Conservation (phyloP, 2,329 filamentous ascomycete species). For the Aspergillus calidoustus region DNA sequence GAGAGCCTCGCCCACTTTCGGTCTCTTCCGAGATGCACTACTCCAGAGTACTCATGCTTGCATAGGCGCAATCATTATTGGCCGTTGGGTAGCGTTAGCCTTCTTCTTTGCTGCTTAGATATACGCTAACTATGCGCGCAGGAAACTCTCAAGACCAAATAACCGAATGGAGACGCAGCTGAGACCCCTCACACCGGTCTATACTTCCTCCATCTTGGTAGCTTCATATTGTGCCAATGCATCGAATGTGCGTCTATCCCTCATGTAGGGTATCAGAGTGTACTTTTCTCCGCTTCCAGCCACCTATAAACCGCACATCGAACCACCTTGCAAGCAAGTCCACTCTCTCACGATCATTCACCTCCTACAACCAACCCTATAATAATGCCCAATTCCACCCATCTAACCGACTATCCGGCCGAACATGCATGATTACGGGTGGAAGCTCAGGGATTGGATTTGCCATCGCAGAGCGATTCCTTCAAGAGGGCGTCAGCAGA, state of each 20-base stretch:
- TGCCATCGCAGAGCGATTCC: constrained; percentile 69
- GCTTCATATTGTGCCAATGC: not conserved
- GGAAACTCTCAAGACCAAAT: not conserved
- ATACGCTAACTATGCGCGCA: not conserved
- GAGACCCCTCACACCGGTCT: not conserved
- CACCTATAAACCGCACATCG: not conserved
- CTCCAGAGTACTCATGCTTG: not conserved
- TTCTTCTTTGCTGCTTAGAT: not conserved
- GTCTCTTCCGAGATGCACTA: not conserved
- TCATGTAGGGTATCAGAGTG: not conserved
- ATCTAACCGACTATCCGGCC: constrained; percentile 36
- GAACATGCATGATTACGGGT: constrained; percentile 65
- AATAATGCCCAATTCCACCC: constrained; percentile 16
- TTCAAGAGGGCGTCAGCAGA: constrained; percentile 62
- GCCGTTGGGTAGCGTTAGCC: not conserved
- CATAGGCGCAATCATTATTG: not conserved
- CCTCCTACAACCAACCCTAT: constrained; percentile 6
- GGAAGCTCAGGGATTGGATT: constrained; percentile 72
- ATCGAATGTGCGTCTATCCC: not conserved
- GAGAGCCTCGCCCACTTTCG: constrained; percentile 2
- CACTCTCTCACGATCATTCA: constrained; percentile 9
- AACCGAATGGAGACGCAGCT: not conserved
- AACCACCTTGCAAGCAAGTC: not conserved
- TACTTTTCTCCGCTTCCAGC: not conserved
- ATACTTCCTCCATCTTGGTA: constrained; percentile 1